Conservation (phyloP, 495 filamentous ascomycete genomes). For the Penicillium subrubescens region DNA sequence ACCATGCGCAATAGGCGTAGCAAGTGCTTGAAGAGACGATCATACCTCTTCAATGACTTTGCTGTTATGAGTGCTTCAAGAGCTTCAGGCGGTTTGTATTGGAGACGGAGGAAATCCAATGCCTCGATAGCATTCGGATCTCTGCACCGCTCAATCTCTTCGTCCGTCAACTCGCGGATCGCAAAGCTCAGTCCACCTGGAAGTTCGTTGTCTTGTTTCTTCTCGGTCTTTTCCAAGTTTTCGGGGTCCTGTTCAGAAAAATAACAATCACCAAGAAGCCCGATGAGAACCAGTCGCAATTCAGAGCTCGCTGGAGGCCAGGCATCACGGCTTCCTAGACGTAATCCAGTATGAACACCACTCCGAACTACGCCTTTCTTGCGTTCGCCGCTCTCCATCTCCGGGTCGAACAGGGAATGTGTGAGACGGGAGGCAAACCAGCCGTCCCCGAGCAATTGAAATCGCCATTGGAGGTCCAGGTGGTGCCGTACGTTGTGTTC, state of each 20-base stretch:
- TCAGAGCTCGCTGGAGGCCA: conserved; percentile 97
- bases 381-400: conserved; percentile 79
- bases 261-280: conserved; percentile 78
- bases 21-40: conserved; percentile 76
- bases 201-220: conserved; percentile 52
- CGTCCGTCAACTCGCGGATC: conserved; percentile 74
- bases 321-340: conserved; percentile 70
- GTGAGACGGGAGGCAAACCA: conserved; percentile 77
- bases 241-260: conserved; percentile 30
- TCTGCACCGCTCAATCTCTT: conserved; percentile 77
- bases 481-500: conserved; percentile 75
- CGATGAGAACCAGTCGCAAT: conserved; percentile 83
- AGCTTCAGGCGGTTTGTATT: conserved; percentile 76
- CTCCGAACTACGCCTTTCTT: conserved; percentile 65
- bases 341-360: conserved; percentile 76
- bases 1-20: conserved; percentile 79
- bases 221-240: conserved; percentile 22
- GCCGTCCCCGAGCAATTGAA: conserved; percentile 82
- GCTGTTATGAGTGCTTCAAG: conserved; percentile 74
- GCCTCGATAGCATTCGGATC: conserved; percentile 80
- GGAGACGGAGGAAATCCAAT: conserved; percentile 84
- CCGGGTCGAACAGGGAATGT: conserved; percentile 81
- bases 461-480: conserved; percentile 72
- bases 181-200: conserved; percentile 85
- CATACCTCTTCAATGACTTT: conserved; percentile 71